Evolutionary conservation across 352 stramenopile genomes (phyloP).

Genomic region (Pilasporangium apinafurcum): DNA sequence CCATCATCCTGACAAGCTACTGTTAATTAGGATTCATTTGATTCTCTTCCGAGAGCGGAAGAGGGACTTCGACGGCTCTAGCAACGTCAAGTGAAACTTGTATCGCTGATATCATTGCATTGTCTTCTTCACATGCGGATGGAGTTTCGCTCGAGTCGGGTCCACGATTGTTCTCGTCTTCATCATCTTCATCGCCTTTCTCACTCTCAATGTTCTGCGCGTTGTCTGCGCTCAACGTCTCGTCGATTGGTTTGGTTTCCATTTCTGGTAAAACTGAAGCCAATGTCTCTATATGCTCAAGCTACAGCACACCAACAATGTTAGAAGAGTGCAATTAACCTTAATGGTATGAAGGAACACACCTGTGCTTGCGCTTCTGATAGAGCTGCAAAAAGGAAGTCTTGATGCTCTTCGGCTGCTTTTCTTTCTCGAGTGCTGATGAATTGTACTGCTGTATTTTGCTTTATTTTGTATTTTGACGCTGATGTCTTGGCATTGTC

Average conservation of each 20-base stretch:
- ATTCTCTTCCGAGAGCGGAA: not conserved
- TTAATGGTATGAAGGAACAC: not conserved
- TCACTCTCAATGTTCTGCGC: conserved; percentile 1
- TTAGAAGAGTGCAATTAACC: not conserved
- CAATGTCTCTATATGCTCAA: conserved; percentile 50
- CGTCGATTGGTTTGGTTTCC: conserved; percentile 2
- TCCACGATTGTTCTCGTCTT: not conserved
- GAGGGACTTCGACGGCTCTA: too few relatives aligned
- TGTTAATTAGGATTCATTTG: too few relatives aligned
- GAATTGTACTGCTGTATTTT: conserved; percentile 18
- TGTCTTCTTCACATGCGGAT: not conserved
- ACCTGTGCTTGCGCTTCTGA: conserved; percentile 58
- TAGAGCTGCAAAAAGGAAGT: conserved; percentile 53
- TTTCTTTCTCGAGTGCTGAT: conserved; percentile 44
- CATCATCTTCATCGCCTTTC: conserved; percentile 2
- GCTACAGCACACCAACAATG: conserved; percentile 4
- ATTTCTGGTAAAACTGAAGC: conserved; percentile 22
- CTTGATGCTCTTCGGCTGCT: conserved; percentile 46
- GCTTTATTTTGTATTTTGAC: not conserved
- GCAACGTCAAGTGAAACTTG: too few relatives aligned
- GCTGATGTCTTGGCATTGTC: conserved; percentile 1
- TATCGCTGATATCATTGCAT: not conserved
- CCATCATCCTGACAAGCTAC: too few relatives aligned
- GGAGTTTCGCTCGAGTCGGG: not conserved
- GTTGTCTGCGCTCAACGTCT: not conserved